Evolutionary conservation across 345 rosid genomes (phyloP).

Genomic region (Boechera divaricarpa): DNA sequence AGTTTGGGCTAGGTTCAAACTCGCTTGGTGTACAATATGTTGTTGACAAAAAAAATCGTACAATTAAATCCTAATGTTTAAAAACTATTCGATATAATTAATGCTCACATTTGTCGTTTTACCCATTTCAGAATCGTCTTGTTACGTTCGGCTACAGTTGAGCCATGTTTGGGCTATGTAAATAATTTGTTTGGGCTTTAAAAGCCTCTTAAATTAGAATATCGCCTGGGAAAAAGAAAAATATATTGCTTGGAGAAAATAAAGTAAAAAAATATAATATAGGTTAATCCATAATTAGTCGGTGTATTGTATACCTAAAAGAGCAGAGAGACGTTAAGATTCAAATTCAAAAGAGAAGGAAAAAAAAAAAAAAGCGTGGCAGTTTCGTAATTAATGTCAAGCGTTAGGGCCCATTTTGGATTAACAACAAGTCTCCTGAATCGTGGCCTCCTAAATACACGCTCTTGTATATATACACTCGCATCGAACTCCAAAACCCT

Average conservation of each 20-base stretch:
- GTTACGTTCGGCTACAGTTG: background rate
- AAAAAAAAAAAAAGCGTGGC: background rate
- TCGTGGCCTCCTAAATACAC: slow-evolving; percentile 28
- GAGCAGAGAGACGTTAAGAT: slow-evolving; percentile 40
- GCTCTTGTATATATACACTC: slow-evolving; percentile 29
- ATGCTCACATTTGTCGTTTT: background rate
- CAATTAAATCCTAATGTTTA: background rate
- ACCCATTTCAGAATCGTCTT: background rate
- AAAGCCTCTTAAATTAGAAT: slow-evolving; percentile 7
- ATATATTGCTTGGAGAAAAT: background rate
- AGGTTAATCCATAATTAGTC: slow-evolving; percentile 28
- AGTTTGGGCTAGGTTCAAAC: no score
- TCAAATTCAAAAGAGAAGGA: slow-evolving; percentile 37
- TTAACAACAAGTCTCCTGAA: slow-evolving; percentile 16
- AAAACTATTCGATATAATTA: background rate
- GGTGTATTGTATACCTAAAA: slow-evolving; percentile 12
- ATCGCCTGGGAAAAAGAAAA: background rate
- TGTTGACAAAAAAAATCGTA: no score
- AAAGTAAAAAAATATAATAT: slow-evolving; percentile 13
- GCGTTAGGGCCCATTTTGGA: slow-evolving; percentile 10
- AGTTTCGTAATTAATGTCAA: slow-evolving; percentile 8
- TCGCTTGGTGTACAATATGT: no score
- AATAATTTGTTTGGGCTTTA: slow-evolving; percentile 5
- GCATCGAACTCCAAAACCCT: slow-evolving; percentile 31
- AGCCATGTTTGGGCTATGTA: slow-evolving; percentile 5